phyloP scores from a whole-genome alignment of 225 moss, liverwort and hornwort genomes.

The Straminergon stramineum region DNA sequence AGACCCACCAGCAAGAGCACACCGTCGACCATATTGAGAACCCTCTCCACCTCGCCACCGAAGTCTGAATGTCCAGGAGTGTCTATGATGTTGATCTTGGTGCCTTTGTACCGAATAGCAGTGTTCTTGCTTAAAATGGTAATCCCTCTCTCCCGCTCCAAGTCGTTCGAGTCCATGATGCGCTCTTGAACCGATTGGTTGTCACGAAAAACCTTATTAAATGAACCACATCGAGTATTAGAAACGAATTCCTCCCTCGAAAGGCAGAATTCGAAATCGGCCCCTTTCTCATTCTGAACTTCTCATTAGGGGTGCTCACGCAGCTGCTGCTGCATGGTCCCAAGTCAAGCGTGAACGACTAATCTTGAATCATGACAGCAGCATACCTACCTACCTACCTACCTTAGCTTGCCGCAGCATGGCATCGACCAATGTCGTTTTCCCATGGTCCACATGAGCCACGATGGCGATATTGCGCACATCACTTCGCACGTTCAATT shows the following conservation, averaged over 20 bases:
- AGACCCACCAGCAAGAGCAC: slow-evolving; percentile 70
- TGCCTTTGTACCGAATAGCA: slow-evolving; percentile 92
- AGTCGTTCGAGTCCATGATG: slow-evolving; percentile 92
- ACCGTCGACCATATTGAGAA: slow-evolving; percentile 95
- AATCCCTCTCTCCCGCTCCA: slow-evolving; percentile 91
- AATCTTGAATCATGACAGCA: not conserved
- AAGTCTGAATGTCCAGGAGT: slow-evolving; percentile 94
- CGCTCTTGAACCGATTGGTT: slow-evolving; percentile 92
- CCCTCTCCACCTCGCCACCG: slow-evolving; percentile 92
- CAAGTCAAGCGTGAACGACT: not conserved
- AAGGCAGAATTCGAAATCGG: not conserved
- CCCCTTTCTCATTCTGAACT: not conserved
- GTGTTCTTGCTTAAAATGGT: slow-evolving; percentile 96
- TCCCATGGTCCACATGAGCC: slow-evolving; percentile 92
- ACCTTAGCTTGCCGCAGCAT: slow-evolving; percentile 90
- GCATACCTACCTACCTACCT: slow-evolving; percentile 11
- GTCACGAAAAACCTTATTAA: slow-evolving; percentile 70
- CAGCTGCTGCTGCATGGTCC: not conserved
- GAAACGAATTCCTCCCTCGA: not conserved
- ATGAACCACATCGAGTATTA: not conserved
- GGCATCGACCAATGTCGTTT: slow-evolving; percentile 88
- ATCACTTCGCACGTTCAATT: slow-evolving; percentile 35
- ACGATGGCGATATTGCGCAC: slow-evolving; percentile 91
- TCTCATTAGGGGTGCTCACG: not conserved
- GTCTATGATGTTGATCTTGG: slow-evolving; percentile 89